Percentiles rank a stretch among this genome's conserved stretches.
These are phyloP conservation scores for Orbilia javanica DNA, from an alignment of 2,329 filamentous ascomycete genomes.

Conservation along the genomic window DNA sequence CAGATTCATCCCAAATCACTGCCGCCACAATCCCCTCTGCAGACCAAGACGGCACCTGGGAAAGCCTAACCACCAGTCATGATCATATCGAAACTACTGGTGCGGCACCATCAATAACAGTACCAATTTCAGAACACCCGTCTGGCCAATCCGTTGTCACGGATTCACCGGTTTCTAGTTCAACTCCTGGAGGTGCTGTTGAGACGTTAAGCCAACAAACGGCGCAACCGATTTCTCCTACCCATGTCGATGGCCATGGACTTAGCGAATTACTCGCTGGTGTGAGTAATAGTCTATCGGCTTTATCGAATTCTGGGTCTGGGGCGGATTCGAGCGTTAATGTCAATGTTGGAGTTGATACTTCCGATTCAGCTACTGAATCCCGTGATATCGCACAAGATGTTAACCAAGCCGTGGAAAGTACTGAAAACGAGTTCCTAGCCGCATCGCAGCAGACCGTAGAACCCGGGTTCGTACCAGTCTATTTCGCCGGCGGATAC, in stretches of 20 bases:
- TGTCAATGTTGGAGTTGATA: background rate
- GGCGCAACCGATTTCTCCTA: background rate
- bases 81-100: background rate
- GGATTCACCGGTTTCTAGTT: background rate
- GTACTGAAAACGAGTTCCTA: conserved; percentile 40
- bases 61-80: conserved; percentile 10
- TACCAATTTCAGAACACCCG: background rate
- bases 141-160: conserved; percentile 2
- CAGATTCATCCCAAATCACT: conserved; percentile 23
- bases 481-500: conserved; percentile 23
- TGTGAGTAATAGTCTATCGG: background rate
- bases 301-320: background rate
- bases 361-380: background rate
- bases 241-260: conserved; percentile 22
- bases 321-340: background rate
- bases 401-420: background rate
- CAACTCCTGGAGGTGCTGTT: background rate
- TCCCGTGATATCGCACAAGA: conserved; percentile 4
- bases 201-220: conserved; percentile 15
- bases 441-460: background rate
- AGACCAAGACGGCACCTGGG: conserved; percentile 32
- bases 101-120: background rate
- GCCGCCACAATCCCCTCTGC: conserved; percentile 9
- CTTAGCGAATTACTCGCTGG: conserved; percentile 17
- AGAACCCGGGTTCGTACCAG: conserved; percentile 35